Evolutionary conservation across 2,329 filamentous ascomycete species (phyloP), one percentile per base, ranked within the genome.

Genomic region (Ophiostoma perfectum): DNA sequence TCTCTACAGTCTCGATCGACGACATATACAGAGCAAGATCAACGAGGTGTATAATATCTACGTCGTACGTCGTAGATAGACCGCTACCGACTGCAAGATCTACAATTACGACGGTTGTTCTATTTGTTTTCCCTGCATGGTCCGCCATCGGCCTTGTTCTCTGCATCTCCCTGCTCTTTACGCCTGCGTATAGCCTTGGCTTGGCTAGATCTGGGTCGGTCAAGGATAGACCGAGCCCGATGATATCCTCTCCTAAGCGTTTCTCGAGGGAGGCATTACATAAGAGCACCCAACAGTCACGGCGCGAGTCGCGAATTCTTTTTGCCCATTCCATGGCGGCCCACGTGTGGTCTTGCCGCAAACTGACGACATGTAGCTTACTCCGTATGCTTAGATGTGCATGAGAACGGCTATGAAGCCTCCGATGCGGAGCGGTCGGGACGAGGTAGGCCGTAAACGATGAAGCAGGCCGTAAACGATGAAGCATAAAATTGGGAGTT

Each of bases 171-270:
- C 27, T 27, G 27, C 27, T 27, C 27, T 27, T 27, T 27, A 27
- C 27, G 27, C 27, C 27, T 27, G 27, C 27, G 27, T 11, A 45
- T 11, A 27, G 7, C n/a, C 49, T 52, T 52, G 47, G 47, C n/a
- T 52, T 18, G 47, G 16, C n/a, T 8, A 55, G 3, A 58, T 14
- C 27, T 12, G 55, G 27, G n/a, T 60, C 55, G 55, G 55, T 38
- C 55, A 38, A 12, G 55, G 38, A 39, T 38, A 18, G 27, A 38
- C 55, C 55, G 55, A 60, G 27, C 55, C 45, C 55, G 55, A 60
- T 18, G 55, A 38, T 60, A 60, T 38, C 55, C 55, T 60, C 27
- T 60, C 9, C 27, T 67, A 49, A 49, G 66, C 42, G 66, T 39
- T 16, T 60, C 27, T 18, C 16, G 62, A 27, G 16, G 42, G 65